Conservation (phyloP, 345 rosid species). For the Populus tremula region DNA sequence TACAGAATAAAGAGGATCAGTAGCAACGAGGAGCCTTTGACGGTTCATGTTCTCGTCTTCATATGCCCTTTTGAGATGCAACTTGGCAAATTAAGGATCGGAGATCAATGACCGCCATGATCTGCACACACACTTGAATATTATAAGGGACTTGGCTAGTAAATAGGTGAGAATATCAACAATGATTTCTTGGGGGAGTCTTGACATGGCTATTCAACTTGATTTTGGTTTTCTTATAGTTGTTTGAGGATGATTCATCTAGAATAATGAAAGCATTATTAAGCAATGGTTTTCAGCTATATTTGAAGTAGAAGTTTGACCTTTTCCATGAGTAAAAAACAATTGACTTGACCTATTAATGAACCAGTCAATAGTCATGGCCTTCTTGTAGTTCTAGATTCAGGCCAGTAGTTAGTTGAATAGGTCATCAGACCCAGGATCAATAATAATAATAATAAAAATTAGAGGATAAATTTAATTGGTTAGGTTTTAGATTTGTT, state of each 20-base stretch:
- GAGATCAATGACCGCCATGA: not conserved
- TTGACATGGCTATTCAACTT: conserved; percentile 6
- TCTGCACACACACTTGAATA: not conserved
- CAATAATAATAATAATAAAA: too few relatives aligned
- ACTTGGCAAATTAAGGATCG: not conserved
- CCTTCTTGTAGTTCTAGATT: too few relatives aligned
- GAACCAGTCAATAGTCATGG: not conserved
- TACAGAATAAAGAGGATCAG: conserved; percentile 29
- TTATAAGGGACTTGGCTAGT: conserved; percentile 1
- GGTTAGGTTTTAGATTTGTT: too few relatives aligned
- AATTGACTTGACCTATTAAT: not conserved
- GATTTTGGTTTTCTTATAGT: not conserved
- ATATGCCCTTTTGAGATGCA: conserved; percentile 25
- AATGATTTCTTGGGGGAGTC: not conserved
- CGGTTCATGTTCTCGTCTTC: conserved; percentile 4
- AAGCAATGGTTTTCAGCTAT: not conserved
- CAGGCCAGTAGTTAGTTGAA: too few relatives aligned
- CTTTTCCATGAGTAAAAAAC: too few relatives aligned
- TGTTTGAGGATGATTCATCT: not conserved
- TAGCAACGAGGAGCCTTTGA: conserved; percentile 24
- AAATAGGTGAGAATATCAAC: conserved; percentile 1
- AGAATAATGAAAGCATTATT: too few relatives aligned
- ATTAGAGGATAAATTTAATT: too few relatives aligned
- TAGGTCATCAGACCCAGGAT: too few relatives aligned
- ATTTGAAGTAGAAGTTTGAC: not conserved